These are phyloP conservation scores for Samsoniella hepiali DNA, from an alignment of 2,329 filamentous ascomycete genomes.

Conservation along the genomic window DNA sequence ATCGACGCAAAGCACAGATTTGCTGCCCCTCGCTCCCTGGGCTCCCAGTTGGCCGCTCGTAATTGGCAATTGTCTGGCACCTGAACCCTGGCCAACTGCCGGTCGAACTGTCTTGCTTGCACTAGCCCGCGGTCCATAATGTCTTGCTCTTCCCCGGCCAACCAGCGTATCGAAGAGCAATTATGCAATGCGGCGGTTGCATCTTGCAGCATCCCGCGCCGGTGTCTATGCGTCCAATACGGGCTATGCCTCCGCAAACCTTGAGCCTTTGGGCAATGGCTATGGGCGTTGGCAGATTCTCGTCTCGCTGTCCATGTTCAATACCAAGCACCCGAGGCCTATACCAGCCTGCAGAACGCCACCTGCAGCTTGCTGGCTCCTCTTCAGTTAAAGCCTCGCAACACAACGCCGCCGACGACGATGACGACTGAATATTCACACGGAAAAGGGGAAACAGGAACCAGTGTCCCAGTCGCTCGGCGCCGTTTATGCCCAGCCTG, in stretches of 20 bases:
- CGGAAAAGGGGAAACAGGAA: not conserved
- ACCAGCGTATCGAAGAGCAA: not conserved
- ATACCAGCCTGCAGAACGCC: not conserved
- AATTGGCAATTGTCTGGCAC: not conserved
- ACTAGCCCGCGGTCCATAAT: not conserved
- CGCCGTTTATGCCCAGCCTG: not conserved
- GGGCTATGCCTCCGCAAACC: not conserved
- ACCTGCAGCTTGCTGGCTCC: not conserved
- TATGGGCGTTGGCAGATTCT: not conserved
- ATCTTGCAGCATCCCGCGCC: not conserved
- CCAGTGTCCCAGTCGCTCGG: not conserved
- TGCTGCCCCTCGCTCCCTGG: not conserved
- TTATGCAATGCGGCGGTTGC: not conserved
- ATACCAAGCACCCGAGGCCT: too few species aligned
- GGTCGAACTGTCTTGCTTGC: not conserved
- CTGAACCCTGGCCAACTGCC: not conserved
- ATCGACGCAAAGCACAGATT: not conserved
- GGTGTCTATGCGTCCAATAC: not conserved
- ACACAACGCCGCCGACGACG: not conserved
- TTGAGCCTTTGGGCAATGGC: not conserved
- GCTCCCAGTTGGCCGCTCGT: not conserved
- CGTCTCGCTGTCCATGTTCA: not conserved
- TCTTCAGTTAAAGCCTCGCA: not conserved
- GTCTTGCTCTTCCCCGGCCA: not conserved
- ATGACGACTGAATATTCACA: not conserved